Base-by-base conservation (phyloP, 2,329 filamentous ascomycete genomes). In the Trichoderma sp. region DNA sequence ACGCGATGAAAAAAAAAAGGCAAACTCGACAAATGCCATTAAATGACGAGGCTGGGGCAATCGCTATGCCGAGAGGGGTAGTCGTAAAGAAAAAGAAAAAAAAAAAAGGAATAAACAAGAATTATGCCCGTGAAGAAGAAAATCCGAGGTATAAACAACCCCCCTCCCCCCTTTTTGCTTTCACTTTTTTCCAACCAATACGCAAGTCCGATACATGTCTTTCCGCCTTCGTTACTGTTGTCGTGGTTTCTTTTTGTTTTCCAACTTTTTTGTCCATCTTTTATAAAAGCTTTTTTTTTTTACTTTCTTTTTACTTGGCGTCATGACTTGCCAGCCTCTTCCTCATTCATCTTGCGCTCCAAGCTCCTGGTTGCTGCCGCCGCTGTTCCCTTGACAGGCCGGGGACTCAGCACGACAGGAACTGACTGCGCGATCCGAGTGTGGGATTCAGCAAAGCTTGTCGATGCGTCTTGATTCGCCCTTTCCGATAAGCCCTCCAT, bases 381-480 rank as follows among this genome's bases (percentile, higher is more conserved):
- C 25, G 68, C 73, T 72, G 75, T 73, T 69, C 78, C 79, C 77
- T 81, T 82, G 68, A 81, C 75, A 70, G 81, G 81, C 73, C 78
- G 80, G 71, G 81, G 80, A 73, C 78, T 80, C 70, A 79, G 74
- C 69, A 80, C 76, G 48, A 75, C 72, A 63, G 71, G 63, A 39
- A 70, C 68, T 54, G 73, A 70, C 68, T 74, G 74, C 57, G 71
- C 69, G 70, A 75, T 68, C 69, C 76, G 72, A 68, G 74, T 72
- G 69, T 74, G 72, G 63, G 73, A 72, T 64, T 66, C 74, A 61
- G 69, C 60, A 70, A 81, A 74, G 65, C 85, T 80, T 61, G 78
- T 77, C 53, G 86, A 84, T 45, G 87, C 82, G 64, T 83, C 77
- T 70, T 75, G 77, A 73, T 76, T 78, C 71, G 74, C 75, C 15